Evolutionary conservation across 2,329 filamentous ascomycete genomes (phyloP).

Genomic region (Fulvia fulva): DNA sequence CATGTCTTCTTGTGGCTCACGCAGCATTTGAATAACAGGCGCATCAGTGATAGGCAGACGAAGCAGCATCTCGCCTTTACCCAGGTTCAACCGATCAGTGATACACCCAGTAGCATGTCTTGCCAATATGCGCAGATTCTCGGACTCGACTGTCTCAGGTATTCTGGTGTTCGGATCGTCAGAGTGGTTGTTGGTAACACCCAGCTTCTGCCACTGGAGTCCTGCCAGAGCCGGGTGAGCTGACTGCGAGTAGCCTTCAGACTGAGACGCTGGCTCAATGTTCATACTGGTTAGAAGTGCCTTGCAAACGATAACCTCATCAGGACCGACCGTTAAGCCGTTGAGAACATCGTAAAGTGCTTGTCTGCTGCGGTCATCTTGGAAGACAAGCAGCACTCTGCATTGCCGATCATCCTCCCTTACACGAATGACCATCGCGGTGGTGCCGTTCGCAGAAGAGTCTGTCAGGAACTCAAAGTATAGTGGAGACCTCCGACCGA

Average conservation of each 20-base stretch:
- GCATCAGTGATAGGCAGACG: slow-evolving; percentile 41
- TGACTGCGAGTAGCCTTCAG: slow-evolving; percentile 40
- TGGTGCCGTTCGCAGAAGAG: slow-evolving; percentile 58
- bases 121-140: slow-evolving; percentile 69
- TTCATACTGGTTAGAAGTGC: slow-evolving; percentile 62
- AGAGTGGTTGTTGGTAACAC: slow-evolving; percentile 69
- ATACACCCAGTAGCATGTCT: slow-evolving; percentile 70
- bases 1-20: slow-evolving; percentile 71
- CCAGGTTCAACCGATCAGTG: slow-evolving; percentile 77
- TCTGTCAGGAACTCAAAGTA: slow-evolving; percentile 68
- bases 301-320: slow-evolving; percentile 69
- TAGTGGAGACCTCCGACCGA: slow-evolving; percentile 63
- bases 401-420: slow-evolving; percentile 63
- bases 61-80: slow-evolving; percentile 47
- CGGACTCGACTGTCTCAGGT: slow-evolving; percentile 68
- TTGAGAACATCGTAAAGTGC: slow-evolving; percentile 69
- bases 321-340: slow-evolving; percentile 63
- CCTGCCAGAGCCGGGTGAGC: slow-evolving; percentile 41
- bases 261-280: slow-evolving; percentile 55
- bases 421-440: slow-evolving; percentile 67
- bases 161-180: slow-evolving; percentile 52
- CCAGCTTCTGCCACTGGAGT: slow-evolving; percentile 61
- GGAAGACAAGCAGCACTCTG: slow-evolving; percentile 73
- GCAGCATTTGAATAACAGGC: slow-evolving; percentile 62
- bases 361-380: slow-evolving; percentile 65